Evolutionary conservation across 2,329 filamentous ascomycete species (phyloP).

Genomic region (Eutypa lata): DNA sequence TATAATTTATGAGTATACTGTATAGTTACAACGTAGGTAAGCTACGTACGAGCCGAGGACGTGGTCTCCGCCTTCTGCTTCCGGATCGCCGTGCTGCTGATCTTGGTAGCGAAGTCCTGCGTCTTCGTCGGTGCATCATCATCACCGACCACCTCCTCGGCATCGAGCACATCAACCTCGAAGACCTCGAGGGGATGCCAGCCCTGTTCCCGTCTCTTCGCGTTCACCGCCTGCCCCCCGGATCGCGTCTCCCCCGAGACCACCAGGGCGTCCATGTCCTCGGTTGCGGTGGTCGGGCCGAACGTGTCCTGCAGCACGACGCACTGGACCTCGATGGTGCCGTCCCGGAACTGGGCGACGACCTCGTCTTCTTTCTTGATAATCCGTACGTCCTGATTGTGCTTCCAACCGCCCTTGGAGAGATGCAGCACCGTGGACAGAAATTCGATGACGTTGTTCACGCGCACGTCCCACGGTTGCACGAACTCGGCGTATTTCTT

Average conservation of each 20-base stretch:
- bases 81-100: conserved; percentile 86
- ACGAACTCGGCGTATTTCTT: conserved; percentile 84
- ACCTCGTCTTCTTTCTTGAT: conserved; percentile 41
- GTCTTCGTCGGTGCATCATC: conserved; percentile 34
- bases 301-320: conserved; percentile 85
- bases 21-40: too few relatives aligned
- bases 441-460: conserved; percentile 67
- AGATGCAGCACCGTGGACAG: conserved; percentile 59
- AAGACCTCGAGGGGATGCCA: conserved; percentile 77
- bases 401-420: conserved; percentile 40
- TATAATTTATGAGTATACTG: too few relatives aligned
- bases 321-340: conserved; percentile 66
- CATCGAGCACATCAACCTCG: conserved; percentile 85
- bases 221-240: conserved; percentile 82
- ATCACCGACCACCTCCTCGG: conserved; percentile 46
- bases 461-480: conserved; percentile 75
- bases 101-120: conserved; percentile 74
- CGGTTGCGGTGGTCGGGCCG: conserved; percentile 84
- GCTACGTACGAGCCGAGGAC: too few relatives aligned
- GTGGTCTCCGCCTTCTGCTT: conserved; percentile 36
- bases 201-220: conserved; percentile 70
- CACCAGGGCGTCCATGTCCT: conserved; percentile 74
- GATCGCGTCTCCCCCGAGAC: conserved; percentile 84
- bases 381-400: conserved; percentile 34
- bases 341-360: conserved; percentile 55